Percentiles rank a stretch among this genome's conserved stretches.
phyloP scores from a whole-genome alignment of 768 basidiomycete species.

The Daedalea quercina region DNA sequence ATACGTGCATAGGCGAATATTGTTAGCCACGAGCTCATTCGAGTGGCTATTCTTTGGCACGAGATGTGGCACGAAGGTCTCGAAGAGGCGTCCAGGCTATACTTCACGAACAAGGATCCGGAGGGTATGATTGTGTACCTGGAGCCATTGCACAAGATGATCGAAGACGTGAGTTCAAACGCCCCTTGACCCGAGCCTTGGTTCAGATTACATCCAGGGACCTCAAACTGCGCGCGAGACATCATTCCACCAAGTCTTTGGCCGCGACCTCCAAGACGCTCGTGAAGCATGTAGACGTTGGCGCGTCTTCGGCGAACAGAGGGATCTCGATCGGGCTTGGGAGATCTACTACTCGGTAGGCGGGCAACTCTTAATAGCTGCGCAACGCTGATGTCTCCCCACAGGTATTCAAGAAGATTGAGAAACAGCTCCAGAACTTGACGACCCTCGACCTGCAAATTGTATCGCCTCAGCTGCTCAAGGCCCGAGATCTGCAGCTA shows the following conservation, averaged over 20 bases:
- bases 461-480: slow-evolving; percentile 88
- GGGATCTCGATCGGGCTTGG: slow-evolving; percentile 95
- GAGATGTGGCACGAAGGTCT: slow-evolving; percentile 98
- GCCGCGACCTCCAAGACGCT: slow-evolving; percentile 87
- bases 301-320: slow-evolving; percentile 77
- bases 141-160: slow-evolving; percentile 87
- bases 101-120: slow-evolving; percentile 95
- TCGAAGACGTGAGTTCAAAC: slow-evolving; percentile 57
- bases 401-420: slow-evolving; percentile 93
- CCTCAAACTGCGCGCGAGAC: slow-evolving; percentile 92
- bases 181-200: not conserved
- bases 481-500: slow-evolving; percentile 82
- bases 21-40: slow-evolving; percentile 91
- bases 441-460: slow-evolving; percentile 94
- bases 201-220: slow-evolving; percentile 44
- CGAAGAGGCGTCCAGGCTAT: slow-evolving; percentile 93
- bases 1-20: slow-evolving; percentile 55
- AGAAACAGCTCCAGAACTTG: slow-evolving; percentile 86
- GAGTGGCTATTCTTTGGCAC: slow-evolving; percentile 98
- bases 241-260: slow-evolving; percentile 91
- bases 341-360: slow-evolving; percentile 93
- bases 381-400: not conserved
- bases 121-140: slow-evolving; percentile 94
- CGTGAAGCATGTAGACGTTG: slow-evolving; percentile 86
- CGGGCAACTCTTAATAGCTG: slow-evolving; percentile 3